A percentile compares a stretch with the other conserved stretches of the same genome.
phyloP scores from a whole-genome alignment of 2,329 filamentous ascomycete genomes.

The Penicillium rolfsii region DNA sequence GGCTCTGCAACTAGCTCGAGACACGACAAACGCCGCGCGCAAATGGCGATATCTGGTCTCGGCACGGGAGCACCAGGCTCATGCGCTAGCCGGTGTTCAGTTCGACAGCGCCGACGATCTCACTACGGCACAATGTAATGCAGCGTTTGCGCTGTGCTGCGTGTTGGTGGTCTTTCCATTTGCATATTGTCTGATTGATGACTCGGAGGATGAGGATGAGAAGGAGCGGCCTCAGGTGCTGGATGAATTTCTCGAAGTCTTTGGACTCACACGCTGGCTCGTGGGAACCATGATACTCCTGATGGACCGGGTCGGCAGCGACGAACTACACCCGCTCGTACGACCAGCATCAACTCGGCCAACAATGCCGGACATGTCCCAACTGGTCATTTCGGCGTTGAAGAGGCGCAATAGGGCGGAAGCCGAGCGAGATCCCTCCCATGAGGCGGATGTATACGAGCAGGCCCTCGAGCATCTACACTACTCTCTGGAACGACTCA shows the following conservation, averaged over 20 bases:
- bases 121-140: conserved; percentile 37
- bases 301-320: conserved; percentile 29
- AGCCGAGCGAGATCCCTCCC: conserved; percentile 24
- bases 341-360: conserved; percentile 26
- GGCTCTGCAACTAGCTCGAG: conserved; percentile 37
- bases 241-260: conserved; percentile 38
- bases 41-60: conserved; percentile 31
- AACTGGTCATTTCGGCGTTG: conserved; percentile 34
- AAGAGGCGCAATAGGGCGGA: conserved; percentile 32
- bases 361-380: conserved; percentile 43
- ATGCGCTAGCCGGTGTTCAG: conserved; percentile 32
- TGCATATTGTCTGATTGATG: conserved; percentile 32
- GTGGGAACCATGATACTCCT: conserved; percentile 31
- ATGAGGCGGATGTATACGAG: conserved; percentile 35
- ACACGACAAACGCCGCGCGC: conserved; percentile 14
- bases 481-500: conserved; percentile 33
- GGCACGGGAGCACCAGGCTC: conserved; percentile 36
- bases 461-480: conserved; percentile 34
- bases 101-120: conserved; percentile 24
- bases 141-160: conserved; percentile 40
- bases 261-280: conserved; percentile 37
- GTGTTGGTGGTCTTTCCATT: conserved; percentile 43
- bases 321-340: conserved; percentile 35
- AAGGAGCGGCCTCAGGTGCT: conserved; percentile 21
- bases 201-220: conserved; percentile 13